Evolutionary conservation across 2,329 filamentous ascomycete genomes (phyloP), one percentile per base, ranked within the genome.

Genomic region (Botryotinia convoluta): DNA sequence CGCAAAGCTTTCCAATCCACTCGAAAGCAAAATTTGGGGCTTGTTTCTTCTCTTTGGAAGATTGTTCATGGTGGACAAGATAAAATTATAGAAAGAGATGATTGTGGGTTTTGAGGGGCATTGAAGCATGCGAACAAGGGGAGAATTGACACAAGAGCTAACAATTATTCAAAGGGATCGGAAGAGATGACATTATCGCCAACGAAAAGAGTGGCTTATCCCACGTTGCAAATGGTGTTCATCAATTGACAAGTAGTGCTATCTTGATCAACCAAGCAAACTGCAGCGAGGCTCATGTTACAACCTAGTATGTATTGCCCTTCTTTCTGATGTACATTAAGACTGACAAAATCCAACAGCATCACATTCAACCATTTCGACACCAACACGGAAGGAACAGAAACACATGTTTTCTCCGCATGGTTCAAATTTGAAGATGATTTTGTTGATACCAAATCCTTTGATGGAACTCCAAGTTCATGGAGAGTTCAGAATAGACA

Each of bases 401-500:
- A 72, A 51, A 51, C 48, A 29, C 45, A 67, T 26, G 20, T 72
- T 20, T 12, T 32, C 18, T 6, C 16, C 20, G 37, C 70, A 22
- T 72, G 61, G 61, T 35, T 44, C 14, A 72, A 45, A 37, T 72
- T 45, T 39, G 48, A n/a, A 16, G 70, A 72, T 68, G 35, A 67
- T 29, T 72, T 48, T 29, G 39, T 72, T 35, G 61, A 72, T 48
- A 72, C 70, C 3, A 26, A 51, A 39, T 61, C 57, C 5, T 68
- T 59, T 12, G 62, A 59, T 37, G 45, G 62, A 22, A 68, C 39
- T 59, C 39, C 57, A 9, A 72, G 70, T 18, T 59, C 61, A 22
- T 72, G 70, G 70, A 67, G 62, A 22, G 70, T 72, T 18, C 65
- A 68, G 62, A 35, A 59, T 18, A 67, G 70, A 45, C 70, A 72